These are phyloP conservation scores for Aspergillus ruber DNA, from an alignment of 2,329 filamentous ascomycete species.

Conservation along the genomic window DNA sequence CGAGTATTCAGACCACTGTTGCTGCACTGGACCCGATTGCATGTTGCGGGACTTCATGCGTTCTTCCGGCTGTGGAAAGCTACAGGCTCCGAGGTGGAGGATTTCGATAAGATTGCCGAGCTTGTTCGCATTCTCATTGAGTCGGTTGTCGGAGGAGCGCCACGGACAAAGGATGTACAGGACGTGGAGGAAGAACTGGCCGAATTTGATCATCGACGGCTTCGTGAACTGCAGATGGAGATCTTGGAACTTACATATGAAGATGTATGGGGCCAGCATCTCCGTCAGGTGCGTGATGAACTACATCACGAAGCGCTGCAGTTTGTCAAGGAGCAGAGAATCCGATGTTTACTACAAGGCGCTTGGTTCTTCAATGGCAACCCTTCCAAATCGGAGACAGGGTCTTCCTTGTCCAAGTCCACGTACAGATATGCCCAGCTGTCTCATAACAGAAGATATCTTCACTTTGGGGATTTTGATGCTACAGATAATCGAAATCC, in stretches of 20 bases:
- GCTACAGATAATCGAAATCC: slow-evolving; percentile 59
- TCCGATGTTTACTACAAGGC: slow-evolving; percentile 80
- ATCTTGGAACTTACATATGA: slow-evolving; percentile 86
- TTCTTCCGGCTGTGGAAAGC: slow-evolving; percentile 92
- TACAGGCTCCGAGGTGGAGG: slow-evolving; percentile 73
- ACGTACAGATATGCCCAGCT: slow-evolving; percentile 77
- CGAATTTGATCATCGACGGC: slow-evolving; percentile 69
- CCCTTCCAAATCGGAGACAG: slow-evolving; percentile 46
- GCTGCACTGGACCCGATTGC: slow-evolving; percentile 86
- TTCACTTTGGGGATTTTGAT: slow-evolving; percentile 85
- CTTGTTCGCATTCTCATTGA: slow-evolving; percentile 84
- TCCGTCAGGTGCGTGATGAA: slow-evolving; percentile 85
- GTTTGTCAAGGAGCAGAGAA: slow-evolving; percentile 94
- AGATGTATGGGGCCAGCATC: slow-evolving; percentile 85
- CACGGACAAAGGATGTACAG: slow-evolving; percentile 72
- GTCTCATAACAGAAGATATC: slow-evolving; percentile 81
- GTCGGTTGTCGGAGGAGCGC: slow-evolving; percentile 76
- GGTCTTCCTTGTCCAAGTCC: slow-evolving; percentile 32
- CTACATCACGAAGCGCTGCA: slow-evolving; percentile 85
- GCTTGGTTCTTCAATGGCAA: slow-evolving; percentile 69
- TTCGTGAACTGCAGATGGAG: slow-evolving; percentile 89
- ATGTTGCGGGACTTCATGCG: slow-evolving; percentile 75
- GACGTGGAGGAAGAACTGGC: slow-evolving; percentile 85
- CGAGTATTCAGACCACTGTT: slow-evolving; percentile 79
- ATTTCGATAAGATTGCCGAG: slow-evolving; percentile 91